These are phyloP conservation scores for Russula lepida DNA, from an alignment of 768 basidiomycete species.

Conservation along the genomic window DNA sequence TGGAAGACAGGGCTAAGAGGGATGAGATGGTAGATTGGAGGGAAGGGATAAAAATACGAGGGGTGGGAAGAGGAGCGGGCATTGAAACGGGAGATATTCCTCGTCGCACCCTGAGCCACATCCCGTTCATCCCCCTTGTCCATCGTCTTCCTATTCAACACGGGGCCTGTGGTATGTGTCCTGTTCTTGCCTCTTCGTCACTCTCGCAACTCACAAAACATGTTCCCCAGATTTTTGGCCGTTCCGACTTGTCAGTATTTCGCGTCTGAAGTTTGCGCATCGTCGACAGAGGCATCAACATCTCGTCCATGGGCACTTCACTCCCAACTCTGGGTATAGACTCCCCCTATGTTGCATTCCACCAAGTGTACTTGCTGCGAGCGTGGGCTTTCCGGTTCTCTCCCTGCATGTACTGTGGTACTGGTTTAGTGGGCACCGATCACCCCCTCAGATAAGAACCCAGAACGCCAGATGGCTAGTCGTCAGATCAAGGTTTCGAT, in stretches of 20 bases:
- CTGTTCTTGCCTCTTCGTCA: slow-evolving; percentile 1
- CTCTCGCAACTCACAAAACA: neutral
- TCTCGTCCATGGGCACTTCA: neutral
- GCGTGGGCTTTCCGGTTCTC: neutral
- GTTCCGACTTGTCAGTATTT: slow-evolving; percentile 1
- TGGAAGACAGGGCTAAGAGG: neutral
- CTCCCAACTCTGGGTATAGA: neutral
- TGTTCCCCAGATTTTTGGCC: slow-evolving; percentile 11
- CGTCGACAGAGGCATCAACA: neutral
- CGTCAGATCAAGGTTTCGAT: neutral
- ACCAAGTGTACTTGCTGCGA: neutral
- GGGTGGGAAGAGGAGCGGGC: neutral
- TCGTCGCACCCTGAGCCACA: no score
- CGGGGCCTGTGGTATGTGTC: neutral
- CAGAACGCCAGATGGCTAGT: neutral
- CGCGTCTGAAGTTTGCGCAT: neutral
- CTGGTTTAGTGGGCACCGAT: neutral
- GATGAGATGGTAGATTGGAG: neutral
- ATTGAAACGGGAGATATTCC: no score
- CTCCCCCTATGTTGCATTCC: neutral
- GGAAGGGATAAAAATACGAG: neutral
- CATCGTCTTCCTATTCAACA: neutral
- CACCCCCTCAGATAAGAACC: neutral
- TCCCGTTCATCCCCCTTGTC: no score
- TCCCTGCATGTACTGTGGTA: neutral